These are phyloP conservation scores for Alternaria solani DNA, from an alignment of 2,329 filamentous ascomycete species.

Conservation along the genomic window DNA sequence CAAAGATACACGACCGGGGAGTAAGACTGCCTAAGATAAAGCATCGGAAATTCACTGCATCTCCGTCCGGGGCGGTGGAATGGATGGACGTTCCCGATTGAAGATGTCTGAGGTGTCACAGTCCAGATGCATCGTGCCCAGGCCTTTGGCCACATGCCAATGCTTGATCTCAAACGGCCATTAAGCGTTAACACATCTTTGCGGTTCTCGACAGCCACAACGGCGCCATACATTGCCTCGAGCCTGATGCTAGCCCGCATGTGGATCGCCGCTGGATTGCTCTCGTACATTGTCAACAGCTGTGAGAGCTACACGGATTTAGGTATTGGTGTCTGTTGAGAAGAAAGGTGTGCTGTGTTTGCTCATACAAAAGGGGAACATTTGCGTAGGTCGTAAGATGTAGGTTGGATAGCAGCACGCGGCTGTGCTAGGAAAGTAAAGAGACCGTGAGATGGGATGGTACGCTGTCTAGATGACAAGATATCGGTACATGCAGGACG, in stretches of 20 bases:
- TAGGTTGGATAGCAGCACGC: not conserved
- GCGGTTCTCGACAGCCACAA: not conserved
- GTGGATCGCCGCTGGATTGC: slow-evolving; percentile 29
- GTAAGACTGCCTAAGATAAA: slow-evolving; percentile 1
- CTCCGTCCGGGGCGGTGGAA: not conserved
- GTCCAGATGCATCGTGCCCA: not conserved
- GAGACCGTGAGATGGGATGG: not conserved
- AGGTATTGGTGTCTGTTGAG: not conserved
- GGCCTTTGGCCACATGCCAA: not conserved
- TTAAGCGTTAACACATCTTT: not conserved
- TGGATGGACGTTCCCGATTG: not conserved
- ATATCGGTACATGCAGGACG: not conserved
- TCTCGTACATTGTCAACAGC: slow-evolving; percentile 35
- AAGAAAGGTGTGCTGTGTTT: not conserved
- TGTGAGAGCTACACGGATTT: not conserved
- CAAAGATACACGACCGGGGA: not conserved
- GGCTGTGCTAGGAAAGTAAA: not conserved
- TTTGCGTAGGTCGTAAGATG: not conserved
- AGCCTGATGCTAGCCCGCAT: not conserved
- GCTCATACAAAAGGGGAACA: not conserved
- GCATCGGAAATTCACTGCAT: not conserved
- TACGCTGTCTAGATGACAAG: not conserved
- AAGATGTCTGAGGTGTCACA: not conserved
- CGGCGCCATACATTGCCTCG: not conserved
- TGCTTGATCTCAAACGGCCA: not conserved